A percentile compares a stretch with the other conserved stretches of the same genome.
Conservation (phyloP, 2,329 filamentous ascomycete genomes). For the Conoideocrella luteorostrata region DNA sequence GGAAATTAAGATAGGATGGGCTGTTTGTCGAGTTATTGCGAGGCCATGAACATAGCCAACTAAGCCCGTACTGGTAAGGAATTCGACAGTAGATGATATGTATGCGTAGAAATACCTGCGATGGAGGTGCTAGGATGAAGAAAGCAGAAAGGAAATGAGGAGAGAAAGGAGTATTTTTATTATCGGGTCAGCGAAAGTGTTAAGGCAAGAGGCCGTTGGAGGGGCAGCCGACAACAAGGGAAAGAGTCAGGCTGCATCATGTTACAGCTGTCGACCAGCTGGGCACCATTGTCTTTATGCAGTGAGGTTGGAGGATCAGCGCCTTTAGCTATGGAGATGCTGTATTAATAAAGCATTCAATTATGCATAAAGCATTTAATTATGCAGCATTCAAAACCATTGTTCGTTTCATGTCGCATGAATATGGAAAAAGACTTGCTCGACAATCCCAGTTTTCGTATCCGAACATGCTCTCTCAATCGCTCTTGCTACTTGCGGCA, state of each 20-base stretch:
- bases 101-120: slow-evolving; percentile 6
- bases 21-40: not conserved
- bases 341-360: no score
- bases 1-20: not conserved
- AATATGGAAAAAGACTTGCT: no score
- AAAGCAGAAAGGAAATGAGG: not conserved
- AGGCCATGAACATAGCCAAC: not conserved
- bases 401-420: no score
- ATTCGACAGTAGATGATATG: slow-evolving; percentile 3
- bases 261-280: no score
- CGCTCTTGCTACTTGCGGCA: slow-evolving; percentile 37
- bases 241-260: no score
- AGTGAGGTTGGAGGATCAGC: no score
- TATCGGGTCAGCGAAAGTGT: not conserved
- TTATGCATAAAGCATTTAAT: no score
- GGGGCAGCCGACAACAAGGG: no score
- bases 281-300: no score
- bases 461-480: slow-evolving; percentile 14
- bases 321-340: no score
- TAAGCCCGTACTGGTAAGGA: not conserved
- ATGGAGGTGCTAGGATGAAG: slow-evolving; percentile 6
- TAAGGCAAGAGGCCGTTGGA: not conserved
- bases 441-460: no score
- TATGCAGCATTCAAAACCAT: no score
- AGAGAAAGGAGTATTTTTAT: not conserved